A percentile compares a stretch with the other conserved stretches of the same genome.
phyloP scores from a whole-genome alignment of 2,329 filamentous ascomycete species.

The Apiospora malaysiana region DNA sequence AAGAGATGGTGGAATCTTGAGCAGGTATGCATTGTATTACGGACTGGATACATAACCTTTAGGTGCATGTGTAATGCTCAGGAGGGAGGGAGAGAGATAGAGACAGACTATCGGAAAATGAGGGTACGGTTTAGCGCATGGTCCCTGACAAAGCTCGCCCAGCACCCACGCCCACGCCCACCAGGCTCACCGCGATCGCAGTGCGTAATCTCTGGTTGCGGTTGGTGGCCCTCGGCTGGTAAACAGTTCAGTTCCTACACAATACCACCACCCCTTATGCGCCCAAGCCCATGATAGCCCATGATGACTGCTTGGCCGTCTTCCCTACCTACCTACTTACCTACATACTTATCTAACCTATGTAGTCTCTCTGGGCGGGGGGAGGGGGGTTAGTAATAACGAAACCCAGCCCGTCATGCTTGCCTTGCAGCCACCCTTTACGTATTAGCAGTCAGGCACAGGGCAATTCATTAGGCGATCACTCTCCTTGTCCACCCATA shows the following conservation, averaged over 20 bases:
- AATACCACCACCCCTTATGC: not conserved
- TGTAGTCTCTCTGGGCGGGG: not conserved
- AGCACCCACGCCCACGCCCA: not conserved
- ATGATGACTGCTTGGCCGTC: not conserved
- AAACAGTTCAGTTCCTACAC: not conserved
- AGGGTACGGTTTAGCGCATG: slow-evolving; percentile 4
- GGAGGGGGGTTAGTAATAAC: not conserved
- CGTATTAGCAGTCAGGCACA: slow-evolving; percentile 12
- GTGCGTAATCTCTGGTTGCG: slow-evolving; percentile 3
- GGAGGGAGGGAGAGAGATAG: not conserved
- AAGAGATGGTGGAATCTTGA: slow-evolving; percentile 17
- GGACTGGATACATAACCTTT: not conserved
- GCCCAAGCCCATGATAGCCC: not conserved
- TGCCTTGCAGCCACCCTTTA: slow-evolving; percentile 15
- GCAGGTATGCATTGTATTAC: slow-evolving; percentile 4
- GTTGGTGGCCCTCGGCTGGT: not conserved
- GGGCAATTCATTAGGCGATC: slow-evolving; percentile 11
- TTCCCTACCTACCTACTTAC: not conserved
- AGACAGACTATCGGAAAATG: slow-evolving; percentile 14
- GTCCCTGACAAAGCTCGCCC: slow-evolving; percentile 12
- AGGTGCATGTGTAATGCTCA: not conserved
- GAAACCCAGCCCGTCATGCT: slow-evolving; percentile 15
- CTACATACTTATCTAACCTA: not conserved
- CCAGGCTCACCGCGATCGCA: not conserved
- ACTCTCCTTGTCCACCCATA: too few species aligned